Evolutionary conservation across 768 basidiomycete species (phyloP), one percentile per base, ranked within the genome.

Genomic region (Favolaschia claudopus): DNA sequence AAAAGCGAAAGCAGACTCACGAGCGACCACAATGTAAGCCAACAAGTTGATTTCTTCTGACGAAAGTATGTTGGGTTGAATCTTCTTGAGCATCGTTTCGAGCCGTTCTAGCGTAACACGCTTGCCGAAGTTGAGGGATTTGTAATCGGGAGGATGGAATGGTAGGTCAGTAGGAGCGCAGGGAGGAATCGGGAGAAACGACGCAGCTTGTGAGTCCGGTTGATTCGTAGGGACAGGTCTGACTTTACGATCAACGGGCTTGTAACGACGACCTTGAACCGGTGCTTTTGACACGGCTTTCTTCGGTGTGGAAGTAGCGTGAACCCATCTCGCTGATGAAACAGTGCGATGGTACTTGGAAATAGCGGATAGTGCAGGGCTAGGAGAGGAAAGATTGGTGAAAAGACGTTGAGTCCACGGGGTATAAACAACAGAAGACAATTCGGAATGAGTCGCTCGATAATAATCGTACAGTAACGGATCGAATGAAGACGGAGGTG

Each of bases 201-300:
- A 14, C 53, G 55, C 63, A 8, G 49, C 56, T 0, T 55, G 60
- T 0, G 66, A 57, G 34, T 68, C 58, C 1, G 70, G 72, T 65
- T 71, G 67, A 39, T 67, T 66, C 1, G 69, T 69, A 0, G 69
- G 63, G 6, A 73, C 70, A 0, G 73, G 70, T 5, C 67, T 28
- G 4, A 70, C 65, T 40, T 70, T 70, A 2, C 61, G 45, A 29
- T 70, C 65, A 1, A 72, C 70, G 1, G 69, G 67, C 47, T 73
- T 75, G 55, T 74, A 74, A 10, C n/a, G 10, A 10, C 34, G 34
- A 10, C n/a, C n/a, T n/a, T 36, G 10, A n/a, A 36, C 34, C 10
- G n/a, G 34, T n/a, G 34, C 12, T n/a, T 10, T 36, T n/a, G 10
- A 10, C 12, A n/a, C 34, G 34, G n/a, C 34, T 20, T 36, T 49